Evolutionary conservation across 306 rosid species (phyloP), one percentile per base, ranked within the genome.

Genomic region (Lathyrus tuberosus): DNA sequence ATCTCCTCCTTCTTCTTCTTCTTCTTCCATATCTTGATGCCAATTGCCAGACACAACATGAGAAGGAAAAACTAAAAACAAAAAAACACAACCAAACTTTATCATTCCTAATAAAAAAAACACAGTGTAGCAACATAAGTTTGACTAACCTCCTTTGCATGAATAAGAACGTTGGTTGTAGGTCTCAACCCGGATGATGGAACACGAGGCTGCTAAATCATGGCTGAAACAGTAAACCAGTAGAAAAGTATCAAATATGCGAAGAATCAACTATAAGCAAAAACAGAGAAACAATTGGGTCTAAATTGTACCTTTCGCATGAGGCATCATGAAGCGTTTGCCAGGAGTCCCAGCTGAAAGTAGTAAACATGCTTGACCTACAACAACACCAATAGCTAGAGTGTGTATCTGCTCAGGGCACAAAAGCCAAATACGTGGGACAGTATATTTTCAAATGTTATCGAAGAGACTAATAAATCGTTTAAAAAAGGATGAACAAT

Each of bases 161-260:
- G 99, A 67, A 85, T 84, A 65, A 83, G 83, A 81, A 94, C 85
- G 46, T 86, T 92, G 77, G 95, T 87, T 10, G 97, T 95, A 48
- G 98, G 96, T 96, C 87, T 87, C 85, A 91, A 81, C 53, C 96
- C 99, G 72, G 92, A 84, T 57, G 98, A 73, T 40, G 98, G 97
- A 64, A 84, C 74, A 67, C 97, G 96, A 53, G 98, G 98, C 79
- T 90, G 97, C 69, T 93, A 97, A 81, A 93, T 88, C 97, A 93
- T 85, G 69, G 90, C 98, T 93, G 87, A 72, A 85, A 78, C 76
- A 70, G 75, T 71, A 83, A n/a, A 69, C 37, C 48, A 62, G 72
- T 31, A 37, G 65, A 54, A 60, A 59, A 41, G 67, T 37, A 62
- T 62, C 47, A 61, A 51, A 67, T 24, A 30, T 33, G 13, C 56